phyloP scores from a whole-genome alignment of 164 flowering plant genomes.

The Dillenia suffruticosa region DNA sequence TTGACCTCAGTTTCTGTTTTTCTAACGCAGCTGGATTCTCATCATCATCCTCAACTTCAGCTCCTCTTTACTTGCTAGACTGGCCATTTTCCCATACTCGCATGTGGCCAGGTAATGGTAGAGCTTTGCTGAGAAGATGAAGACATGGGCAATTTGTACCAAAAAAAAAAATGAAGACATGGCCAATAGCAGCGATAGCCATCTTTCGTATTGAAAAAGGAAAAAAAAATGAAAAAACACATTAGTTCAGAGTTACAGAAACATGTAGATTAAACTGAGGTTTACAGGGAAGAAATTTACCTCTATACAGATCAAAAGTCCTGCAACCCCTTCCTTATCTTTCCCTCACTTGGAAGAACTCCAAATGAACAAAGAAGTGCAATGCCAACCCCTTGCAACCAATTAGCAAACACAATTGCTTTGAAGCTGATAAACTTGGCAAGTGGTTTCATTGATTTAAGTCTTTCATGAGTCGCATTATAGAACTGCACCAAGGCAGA shows the following conservation, averaged over 20 bases:
- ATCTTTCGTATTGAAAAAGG: conserved; percentile 36
- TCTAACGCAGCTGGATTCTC: conserved; percentile 47
- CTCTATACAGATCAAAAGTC: conserved; percentile 90
- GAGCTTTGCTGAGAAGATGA: conserved; percentile 69
- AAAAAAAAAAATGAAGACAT: conserved; percentile 73
- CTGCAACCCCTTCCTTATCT: conserved; percentile 60
- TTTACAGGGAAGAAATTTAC: conserved; percentile 29
- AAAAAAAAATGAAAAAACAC: background rate
- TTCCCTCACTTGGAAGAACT: conserved; percentile 56
- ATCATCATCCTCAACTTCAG: conserved; percentile 41
- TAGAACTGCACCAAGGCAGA: conserved; percentile 93
- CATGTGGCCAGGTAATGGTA: conserved; percentile 46
- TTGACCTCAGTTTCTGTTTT: conserved; percentile 46
- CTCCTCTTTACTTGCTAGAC: conserved; percentile 34
- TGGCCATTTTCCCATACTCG: conserved; percentile 36
- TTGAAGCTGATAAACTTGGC: conserved; percentile 92
- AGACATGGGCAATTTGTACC: conserved; percentile 77
- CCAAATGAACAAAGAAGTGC: conserved; percentile 51
- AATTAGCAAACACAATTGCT: conserved; percentile 93
- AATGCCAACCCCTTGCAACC: conserved; percentile 99
- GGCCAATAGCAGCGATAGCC: conserved; percentile 89
- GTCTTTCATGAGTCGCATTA: conserved; percentile 64
- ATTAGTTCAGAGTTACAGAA: conserved; percentile 2
- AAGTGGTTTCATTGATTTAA: conserved; percentile 69
- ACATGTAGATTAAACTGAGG: background rate